A percentile compares a stretch with the other conserved stretches of the same genome.
These are phyloP conservation scores for Fusarium penzigii DNA, from an alignment of 2,329 filamentous ascomycete genomes.

Conservation along the genomic window DNA sequence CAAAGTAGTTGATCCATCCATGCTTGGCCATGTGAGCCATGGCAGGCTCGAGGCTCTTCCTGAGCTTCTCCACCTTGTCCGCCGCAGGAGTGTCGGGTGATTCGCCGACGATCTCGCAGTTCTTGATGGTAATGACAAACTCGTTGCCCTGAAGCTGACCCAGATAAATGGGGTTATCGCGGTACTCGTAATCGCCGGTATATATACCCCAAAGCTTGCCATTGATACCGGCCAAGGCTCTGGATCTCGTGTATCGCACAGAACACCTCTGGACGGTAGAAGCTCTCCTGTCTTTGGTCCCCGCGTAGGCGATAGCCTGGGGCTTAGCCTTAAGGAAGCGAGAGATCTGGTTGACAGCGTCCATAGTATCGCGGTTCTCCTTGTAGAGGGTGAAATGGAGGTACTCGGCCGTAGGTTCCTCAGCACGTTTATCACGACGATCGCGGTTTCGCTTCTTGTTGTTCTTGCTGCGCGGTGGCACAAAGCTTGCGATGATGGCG, in stretches of 20 bases:
- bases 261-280: constrained; percentile 84
- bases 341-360: constrained; percentile 75
- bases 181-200: constrained; percentile 82
- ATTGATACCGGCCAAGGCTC: constrained; percentile 67
- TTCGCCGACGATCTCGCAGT: constrained; percentile 65
- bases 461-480: constrained; percentile 46
- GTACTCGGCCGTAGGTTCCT: constrained; percentile 64
- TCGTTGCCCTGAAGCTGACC: constrained; percentile 88
- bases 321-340: constrained; percentile 73
- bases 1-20: constrained; percentile 97
- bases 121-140: constrained; percentile 88
- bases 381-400: constrained; percentile 93
- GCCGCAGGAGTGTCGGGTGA: constrained; percentile 23
- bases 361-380: constrained; percentile 97
- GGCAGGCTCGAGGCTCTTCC: constrained; percentile 51
- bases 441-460: constrained; percentile 31
- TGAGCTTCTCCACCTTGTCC: constrained; percentile 34
- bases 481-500: constrained; percentile 67
- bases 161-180: constrained; percentile 70
- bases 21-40: constrained; percentile 67
- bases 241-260: constrained; percentile 50
- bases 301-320: constrained; percentile 74
- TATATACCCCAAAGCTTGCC: constrained; percentile 61
- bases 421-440: constrained; percentile 26
- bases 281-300: constrained; percentile 87